Evolutionary conservation across 163 green algal species (phyloP).

Genomic region (Chlamydomonas reinhardtii): DNA sequence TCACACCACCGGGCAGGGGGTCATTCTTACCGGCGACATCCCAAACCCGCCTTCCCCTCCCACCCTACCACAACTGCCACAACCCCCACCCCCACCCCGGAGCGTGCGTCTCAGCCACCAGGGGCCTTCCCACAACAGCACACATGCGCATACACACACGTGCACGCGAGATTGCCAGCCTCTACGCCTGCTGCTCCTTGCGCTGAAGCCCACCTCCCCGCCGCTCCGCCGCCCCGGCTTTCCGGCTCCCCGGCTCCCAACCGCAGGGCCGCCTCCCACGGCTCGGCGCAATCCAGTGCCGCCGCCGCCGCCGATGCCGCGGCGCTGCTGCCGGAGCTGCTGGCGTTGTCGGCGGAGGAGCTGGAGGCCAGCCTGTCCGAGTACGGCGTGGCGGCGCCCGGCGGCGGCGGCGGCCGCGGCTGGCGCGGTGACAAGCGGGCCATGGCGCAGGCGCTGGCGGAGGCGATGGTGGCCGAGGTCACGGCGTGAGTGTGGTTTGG

Average conservation of each 20-base stretch:
- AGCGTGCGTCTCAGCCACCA: too few species aligned
- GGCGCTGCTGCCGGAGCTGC: slow-evolving; percentile 13
- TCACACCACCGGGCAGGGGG: slow-evolving; percentile 16
- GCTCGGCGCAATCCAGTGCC: neutral
- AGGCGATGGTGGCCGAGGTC: slow-evolving; percentile 46
- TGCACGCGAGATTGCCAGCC: too few species aligned
- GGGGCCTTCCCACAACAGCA: too few species aligned
- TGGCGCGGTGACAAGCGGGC: slow-evolving; percentile 18
- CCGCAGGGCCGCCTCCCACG: neutral
- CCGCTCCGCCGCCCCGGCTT: too few species aligned
- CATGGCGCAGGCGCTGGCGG: slow-evolving; percentile 47
- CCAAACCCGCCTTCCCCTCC: neutral
- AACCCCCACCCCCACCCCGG: too few species aligned
- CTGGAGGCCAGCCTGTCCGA: slow-evolving; percentile 25
- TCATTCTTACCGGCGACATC: slow-evolving; percentile 49
- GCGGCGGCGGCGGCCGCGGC: too few species aligned
- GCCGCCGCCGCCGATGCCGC: neutral
- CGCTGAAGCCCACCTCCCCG: too few species aligned
- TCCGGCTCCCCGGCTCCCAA: too few species aligned
- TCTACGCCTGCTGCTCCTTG: too few species aligned
- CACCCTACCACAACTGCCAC: neutral
- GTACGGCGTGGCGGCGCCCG: neutral
- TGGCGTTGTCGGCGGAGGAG: neutral
- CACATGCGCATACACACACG: too few species aligned
- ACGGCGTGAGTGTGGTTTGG: slow-evolving; percentile 22